These are phyloP conservation scores for Colletotrichum spaethianum DNA, from an alignment of 2,329 filamentous ascomycete species.

Conservation along the genomic window DNA sequence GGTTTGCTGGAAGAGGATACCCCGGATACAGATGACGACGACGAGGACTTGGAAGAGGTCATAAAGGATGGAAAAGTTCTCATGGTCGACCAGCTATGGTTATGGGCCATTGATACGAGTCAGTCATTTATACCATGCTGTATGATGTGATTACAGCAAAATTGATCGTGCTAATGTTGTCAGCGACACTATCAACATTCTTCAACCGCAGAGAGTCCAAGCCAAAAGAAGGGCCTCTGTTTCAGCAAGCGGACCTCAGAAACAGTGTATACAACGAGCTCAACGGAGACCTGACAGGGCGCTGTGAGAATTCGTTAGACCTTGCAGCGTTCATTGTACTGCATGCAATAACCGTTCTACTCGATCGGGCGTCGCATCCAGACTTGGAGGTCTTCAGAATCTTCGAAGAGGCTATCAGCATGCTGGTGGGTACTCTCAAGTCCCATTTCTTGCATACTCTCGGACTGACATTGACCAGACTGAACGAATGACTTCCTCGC, in stretches of 20 bases:
- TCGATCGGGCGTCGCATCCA: conserved; percentile 71
- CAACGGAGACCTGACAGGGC: conserved; percentile 74
- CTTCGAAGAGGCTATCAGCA: conserved; percentile 76
- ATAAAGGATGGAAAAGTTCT: conserved; percentile 70
- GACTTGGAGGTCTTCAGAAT: conserved; percentile 76
- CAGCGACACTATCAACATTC: conserved; percentile 67
- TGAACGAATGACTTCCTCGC: conserved; percentile 73
- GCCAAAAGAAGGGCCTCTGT: conserved; percentile 67
- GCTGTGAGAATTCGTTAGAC: conserved; percentile 74
- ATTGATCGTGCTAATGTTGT: conserved; percentile 5
- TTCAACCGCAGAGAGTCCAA: conserved; percentile 70
- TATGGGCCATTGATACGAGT: conserved; percentile 71
- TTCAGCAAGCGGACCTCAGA: conserved; percentile 72
- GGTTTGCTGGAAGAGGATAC: conserved; percentile 37
- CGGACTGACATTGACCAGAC: conserved; percentile 56
- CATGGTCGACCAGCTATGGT: conserved; percentile 79
- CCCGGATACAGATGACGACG: conserved; percentile 49
- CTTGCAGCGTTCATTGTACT: conserved; percentile 74
- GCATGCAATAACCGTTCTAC: conserved; percentile 73
- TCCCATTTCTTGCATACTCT: background rate
- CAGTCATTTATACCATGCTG: conserved; percentile 43
- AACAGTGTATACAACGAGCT: conserved; percentile 77
- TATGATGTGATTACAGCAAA: too few relatives aligned
- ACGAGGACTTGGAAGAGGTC: conserved; percentile 52
- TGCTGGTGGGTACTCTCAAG: conserved; percentile 60